Conservation (phyloP, 306 rosid genomes). For the Sophora flavescens region DNA sequence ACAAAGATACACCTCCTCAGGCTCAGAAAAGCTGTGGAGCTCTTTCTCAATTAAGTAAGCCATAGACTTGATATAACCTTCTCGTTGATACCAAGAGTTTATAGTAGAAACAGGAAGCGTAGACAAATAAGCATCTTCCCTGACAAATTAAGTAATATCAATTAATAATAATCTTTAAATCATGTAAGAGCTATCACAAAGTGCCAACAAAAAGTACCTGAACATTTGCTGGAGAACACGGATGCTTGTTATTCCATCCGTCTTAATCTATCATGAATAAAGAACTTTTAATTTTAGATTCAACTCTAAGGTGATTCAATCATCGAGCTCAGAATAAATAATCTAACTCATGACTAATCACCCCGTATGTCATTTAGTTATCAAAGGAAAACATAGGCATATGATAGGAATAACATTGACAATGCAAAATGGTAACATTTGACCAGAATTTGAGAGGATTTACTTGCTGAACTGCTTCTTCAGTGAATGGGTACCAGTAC, state of each 20-base stretch:
- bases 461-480: slow-evolving; percentile 95
- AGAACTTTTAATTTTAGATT: slow-evolving; percentile 34
- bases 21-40: slow-evolving; percentile 68
- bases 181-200: slow-evolving; percentile 26
- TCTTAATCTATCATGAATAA: slow-evolving; percentile 76
- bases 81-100: slow-evolving; percentile 93
- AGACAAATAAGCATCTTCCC: slow-evolving; percentile 83
- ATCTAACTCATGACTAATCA: slow-evolving; percentile 12
- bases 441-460: slow-evolving; percentile 43
- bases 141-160: slow-evolving; percentile 54
- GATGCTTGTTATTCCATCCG: slow-evolving; percentile 85
- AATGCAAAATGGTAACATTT: slow-evolving; percentile 14
- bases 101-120: slow-evolving; percentile 89
- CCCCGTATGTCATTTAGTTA: slow-evolving; percentile 26
- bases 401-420: slow-evolving; percentile 17
- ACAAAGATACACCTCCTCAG: slow-evolving; percentile 70
- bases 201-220: slow-evolving; percentile 61
- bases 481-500: slow-evolving; percentile 99
- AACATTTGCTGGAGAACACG: slow-evolving; percentile 80
- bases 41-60: slow-evolving; percentile 90
- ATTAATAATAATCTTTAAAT: slow-evolving; percentile 36
- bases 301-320: slow-evolving; percentile 39
- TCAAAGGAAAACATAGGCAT: neutral
- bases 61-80: slow-evolving; percentile 93
- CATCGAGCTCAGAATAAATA: slow-evolving; percentile 28